phyloP scores from a whole-genome alignment of 192 early-diverging fungal species.

The Linnemannia hyalina region DNA sequence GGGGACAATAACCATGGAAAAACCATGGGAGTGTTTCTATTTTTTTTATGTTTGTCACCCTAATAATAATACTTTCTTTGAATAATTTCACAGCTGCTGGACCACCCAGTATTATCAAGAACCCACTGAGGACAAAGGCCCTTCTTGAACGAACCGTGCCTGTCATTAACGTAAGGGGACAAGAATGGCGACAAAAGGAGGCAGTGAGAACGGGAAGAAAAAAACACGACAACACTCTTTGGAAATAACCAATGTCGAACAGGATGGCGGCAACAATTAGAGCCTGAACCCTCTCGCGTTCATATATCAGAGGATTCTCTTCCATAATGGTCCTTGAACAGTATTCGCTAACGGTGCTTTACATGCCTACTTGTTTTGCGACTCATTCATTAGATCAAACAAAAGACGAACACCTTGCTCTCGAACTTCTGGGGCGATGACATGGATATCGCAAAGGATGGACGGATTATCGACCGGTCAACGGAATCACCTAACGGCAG shows the following conservation, averaged over 20 bases:
- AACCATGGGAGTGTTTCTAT: background rate
- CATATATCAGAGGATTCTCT: background rate
- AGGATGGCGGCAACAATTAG: background rate
- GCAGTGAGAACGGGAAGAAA: background rate
- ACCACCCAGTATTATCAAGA: constrained; percentile 30
- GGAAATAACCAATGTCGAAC: background rate
- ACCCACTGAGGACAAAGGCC: constrained; percentile 24
- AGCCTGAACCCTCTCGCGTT: background rate
- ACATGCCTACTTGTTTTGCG: background rate
- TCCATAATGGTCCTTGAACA: background rate
- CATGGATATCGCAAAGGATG: constrained; percentile 33
- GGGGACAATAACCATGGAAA: background rate
- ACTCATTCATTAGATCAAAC: constrained; percentile 15
- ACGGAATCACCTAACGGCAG: constrained; percentile 6
- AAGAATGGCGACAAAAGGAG: background rate
- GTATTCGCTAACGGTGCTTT: background rate
- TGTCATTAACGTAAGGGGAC: constrained; percentile 14
- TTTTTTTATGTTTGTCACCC: constrained; percentile 1
- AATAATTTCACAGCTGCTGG: constrained; percentile 18
- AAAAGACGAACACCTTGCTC: constrained; percentile 29
- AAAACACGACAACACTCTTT: background rate
- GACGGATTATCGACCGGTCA: constrained; percentile 26
- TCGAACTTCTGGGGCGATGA: constrained; percentile 31
- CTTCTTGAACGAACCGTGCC: constrained; percentile 28
- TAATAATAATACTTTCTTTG: background rate